phyloP scores from a whole-genome alignment of 2,329 filamentous ascomycete species.

The Albifimbria verrucaria region DNA sequence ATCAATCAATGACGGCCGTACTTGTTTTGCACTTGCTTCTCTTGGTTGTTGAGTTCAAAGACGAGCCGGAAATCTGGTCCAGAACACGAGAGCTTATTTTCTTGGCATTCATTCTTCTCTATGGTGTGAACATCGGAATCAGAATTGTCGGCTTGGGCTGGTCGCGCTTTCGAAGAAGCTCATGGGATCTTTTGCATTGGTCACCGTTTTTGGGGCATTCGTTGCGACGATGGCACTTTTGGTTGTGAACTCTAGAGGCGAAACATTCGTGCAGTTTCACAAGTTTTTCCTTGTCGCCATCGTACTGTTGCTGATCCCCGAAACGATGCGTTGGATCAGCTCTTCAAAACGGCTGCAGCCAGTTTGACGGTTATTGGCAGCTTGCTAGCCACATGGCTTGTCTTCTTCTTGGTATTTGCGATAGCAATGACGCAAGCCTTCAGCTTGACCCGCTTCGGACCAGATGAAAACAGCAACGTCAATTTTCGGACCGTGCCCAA shows the following conservation, averaged over 20 bases:
- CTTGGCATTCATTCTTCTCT: conserved; percentile 75
- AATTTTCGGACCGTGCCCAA: conserved; percentile 96
- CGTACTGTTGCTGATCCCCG: conserved; percentile 88
- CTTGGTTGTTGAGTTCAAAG: conserved; percentile 81
- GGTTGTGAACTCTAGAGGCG: conserved; percentile 56
- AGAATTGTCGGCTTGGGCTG: conserved; percentile 87
- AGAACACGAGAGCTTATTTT: conserved; percentile 71
- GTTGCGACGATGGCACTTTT: conserved; percentile 74
- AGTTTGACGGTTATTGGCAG: conserved; percentile 89
- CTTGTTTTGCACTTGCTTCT: conserved; percentile 81
- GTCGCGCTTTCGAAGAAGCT: conserved; percentile 86
- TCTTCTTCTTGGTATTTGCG: conserved; percentile 92
- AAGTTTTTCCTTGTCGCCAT: conserved; percentile 93
- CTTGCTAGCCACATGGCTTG: conserved; percentile 92
- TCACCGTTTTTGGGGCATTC: conserved; percentile 77
- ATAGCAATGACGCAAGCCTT: conserved; percentile 97
- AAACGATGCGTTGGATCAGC: conserved; percentile 94
- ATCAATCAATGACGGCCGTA: conserved; percentile 73
- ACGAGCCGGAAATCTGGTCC: conserved; percentile 70
- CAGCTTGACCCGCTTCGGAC: conserved; percentile 84
- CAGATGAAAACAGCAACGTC: conserved; percentile 68
- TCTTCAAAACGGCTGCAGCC: conserved; percentile 97
- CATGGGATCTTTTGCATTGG: conserved; percentile 89
- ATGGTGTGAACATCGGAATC: conserved; percentile 77
- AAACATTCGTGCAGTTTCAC: conserved; percentile 74